Evolutionary conservation across 2,329 filamentous ascomycete genomes (phyloP), one percentile per base, ranked within the genome.

Genomic region (Lojkania enalia): DNA sequence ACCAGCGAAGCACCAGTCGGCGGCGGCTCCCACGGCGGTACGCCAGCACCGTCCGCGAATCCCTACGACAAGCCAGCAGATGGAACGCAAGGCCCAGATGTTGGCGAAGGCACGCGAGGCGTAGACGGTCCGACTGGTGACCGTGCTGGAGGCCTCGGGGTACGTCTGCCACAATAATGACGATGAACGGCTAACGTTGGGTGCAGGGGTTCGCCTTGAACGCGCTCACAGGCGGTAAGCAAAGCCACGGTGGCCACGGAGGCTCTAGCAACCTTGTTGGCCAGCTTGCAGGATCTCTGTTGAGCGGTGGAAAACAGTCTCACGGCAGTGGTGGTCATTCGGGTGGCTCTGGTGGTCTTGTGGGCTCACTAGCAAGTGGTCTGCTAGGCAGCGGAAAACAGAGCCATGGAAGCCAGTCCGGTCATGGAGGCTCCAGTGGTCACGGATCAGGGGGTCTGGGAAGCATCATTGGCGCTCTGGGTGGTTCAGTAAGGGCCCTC

Each of bases 1-100:
- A 87, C 82, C 12, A 75, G 82, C 46, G 77, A 84, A 38, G 84
- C 80, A 5, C 82, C 80, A 16, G 81, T 83, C 50, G 82, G 61
- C 74, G 61, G 84, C 80, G 27, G 84, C 80, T 35, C 78, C 73
- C 49, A 77, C 76, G 45, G 74, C 67, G 41, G 71, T 67, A 56
- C 72, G 50, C 61, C 70, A 20, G 64, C 63, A 20, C 62, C 66
- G 32, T 58, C 66, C 48, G 81, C 85, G 15, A 83, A 86, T 57
- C 84, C 84, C 4, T 87, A 85, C 67, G 81, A 82, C 46, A 71
- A 55, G 41, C 68, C 67, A 79, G 48, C 68, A 79, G 70, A 78
- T 75, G 5, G 58, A 39, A 33, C 57, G 46, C 49, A 62, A 32
- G 54, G 66, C n/a, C 55, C 62, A 55, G 32, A 57, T 9, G 52